A percentile compares a stretch with the other conserved stretches of the same genome.
These are phyloP conservation scores for Evansstolkia leycettana DNA, from an alignment of 495 filamentous ascomycete genomes.

Conservation along the genomic window DNA sequence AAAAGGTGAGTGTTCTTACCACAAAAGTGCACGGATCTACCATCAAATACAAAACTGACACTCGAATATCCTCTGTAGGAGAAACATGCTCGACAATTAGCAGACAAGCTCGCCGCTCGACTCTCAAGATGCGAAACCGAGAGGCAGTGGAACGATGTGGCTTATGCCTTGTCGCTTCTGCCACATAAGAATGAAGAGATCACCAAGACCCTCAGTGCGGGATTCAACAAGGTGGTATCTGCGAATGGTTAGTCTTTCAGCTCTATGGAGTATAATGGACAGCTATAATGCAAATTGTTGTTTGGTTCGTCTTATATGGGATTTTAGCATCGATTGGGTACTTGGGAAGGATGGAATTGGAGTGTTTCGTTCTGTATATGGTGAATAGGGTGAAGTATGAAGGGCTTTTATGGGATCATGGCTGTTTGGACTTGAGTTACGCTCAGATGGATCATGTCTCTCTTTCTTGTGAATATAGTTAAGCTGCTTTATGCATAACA, in stretches of 20 bases:
- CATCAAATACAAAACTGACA: neutral
- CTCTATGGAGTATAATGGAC: too few species aligned
- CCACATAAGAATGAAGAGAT: slow-evolving; percentile 99
- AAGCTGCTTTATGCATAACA: too few species aligned
- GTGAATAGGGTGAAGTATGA: too few species aligned
- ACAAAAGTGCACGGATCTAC: neutral
- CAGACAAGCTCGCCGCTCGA: slow-evolving; percentile 83
- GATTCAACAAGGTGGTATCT: slow-evolving; percentile 71
- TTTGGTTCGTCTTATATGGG: too few species aligned
- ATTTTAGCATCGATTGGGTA: too few species aligned
- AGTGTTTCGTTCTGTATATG: too few species aligned
- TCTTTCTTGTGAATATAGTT: too few species aligned
- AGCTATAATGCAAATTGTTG: too few species aligned
- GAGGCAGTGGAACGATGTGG: slow-evolving; percentile 93
- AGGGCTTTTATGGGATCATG: too few species aligned
- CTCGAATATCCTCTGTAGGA: slow-evolving; percentile 45
- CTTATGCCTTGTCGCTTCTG: slow-evolving; percentile 75
- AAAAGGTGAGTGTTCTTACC: slow-evolving; percentile 59
- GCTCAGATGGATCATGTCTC: too few species aligned
- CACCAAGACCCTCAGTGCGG: slow-evolving; percentile 63
- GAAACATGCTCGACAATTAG: slow-evolving; percentile 93
- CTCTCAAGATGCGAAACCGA: slow-evolving; percentile 81
- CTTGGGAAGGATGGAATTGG: too few species aligned
- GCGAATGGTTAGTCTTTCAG: slow-evolving; percentile 36
- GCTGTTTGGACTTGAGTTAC: too few species aligned